Conservation (phyloP, 2,329 filamentous ascomycete species). For the Monosporascus ibericus region DNA sequence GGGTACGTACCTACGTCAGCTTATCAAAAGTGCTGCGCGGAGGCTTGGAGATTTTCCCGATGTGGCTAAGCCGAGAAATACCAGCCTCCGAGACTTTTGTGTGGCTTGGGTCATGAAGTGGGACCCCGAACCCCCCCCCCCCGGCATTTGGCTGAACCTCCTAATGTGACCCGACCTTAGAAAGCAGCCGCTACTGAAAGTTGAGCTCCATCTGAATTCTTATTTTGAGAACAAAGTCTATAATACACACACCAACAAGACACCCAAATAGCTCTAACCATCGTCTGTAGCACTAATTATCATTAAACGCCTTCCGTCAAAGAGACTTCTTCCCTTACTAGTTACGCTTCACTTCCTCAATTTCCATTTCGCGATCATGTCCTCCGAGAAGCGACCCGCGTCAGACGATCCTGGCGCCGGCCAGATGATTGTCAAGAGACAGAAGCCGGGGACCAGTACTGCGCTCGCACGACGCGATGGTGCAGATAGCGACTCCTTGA, state of each 20-base stretch:
- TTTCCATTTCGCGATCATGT: constrained; percentile 50
- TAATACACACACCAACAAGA: not conserved
- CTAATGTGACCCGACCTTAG: not conserved
- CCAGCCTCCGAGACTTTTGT: not conserved
- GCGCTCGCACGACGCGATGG: constrained; percentile 47
- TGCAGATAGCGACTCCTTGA: constrained; percentile 37
- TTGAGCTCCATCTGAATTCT: not conserved
- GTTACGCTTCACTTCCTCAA: too few relatives aligned
- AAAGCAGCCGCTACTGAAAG: not conserved
- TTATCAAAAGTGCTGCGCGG: not conserved
- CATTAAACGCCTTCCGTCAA: too few relatives aligned
- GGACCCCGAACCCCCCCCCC: too few relatives aligned
- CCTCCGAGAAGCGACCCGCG: constrained; percentile 87
- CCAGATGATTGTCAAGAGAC: constrained; percentile 83
- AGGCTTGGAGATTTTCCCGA: not conserved
- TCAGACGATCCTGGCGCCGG: constrained; percentile 72
- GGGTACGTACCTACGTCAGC: not conserved
- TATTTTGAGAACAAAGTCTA: not conserved
- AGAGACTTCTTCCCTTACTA: too few relatives aligned
- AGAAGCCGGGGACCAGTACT: constrained; percentile 56
- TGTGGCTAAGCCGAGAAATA: not conserved
- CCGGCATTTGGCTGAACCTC: not conserved
- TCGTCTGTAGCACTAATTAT: not conserved
- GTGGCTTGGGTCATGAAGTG: not conserved
- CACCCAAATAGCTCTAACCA: not conserved